These are phyloP conservation scores for Suillus discolor DNA, from an alignment of 768 basidiomycete genomes.

Conservation along the genomic window DNA sequence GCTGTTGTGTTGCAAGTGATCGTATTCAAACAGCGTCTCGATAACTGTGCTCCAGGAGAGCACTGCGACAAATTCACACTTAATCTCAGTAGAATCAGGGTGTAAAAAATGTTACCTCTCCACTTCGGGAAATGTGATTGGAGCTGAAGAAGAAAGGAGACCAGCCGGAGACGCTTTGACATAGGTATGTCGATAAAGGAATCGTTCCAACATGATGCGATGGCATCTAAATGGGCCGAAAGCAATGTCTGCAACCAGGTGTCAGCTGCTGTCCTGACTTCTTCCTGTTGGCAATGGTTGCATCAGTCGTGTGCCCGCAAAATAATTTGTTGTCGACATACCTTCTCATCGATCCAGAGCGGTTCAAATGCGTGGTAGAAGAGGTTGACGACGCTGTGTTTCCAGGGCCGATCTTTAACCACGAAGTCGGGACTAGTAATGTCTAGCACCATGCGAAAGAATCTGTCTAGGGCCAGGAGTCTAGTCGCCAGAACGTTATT, in stretches of 20 bases:
- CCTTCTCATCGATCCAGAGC: slow-evolving; percentile 66
- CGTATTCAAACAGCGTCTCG: slow-evolving; percentile 59
- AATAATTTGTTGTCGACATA: slow-evolving; percentile 28
- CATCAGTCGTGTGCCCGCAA: slow-evolving; percentile 6
- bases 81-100: background rate
- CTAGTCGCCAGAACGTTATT: slow-evolving; percentile 40
- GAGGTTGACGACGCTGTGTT: slow-evolving; percentile 57
- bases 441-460: slow-evolving; percentile 70
- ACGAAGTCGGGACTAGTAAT: slow-evolving; percentile 62
- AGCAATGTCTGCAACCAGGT: slow-evolving; percentile 62
- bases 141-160: slow-evolving; percentile 67
- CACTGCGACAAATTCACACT: slow-evolving; percentile 39
- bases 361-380: slow-evolving; percentile 63
- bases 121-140: slow-evolving; percentile 69
- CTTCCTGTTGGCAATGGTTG: slow-evolving; percentile 50
- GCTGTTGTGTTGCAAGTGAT: slow-evolving; percentile 42
- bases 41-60: slow-evolving; percentile 66
- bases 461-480: slow-evolving; percentile 27
- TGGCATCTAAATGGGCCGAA: slow-evolving; percentile 64
- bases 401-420: slow-evolving; percentile 70
- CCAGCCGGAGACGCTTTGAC: slow-evolving; percentile 56
- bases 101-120: slow-evolving; percentile 48
- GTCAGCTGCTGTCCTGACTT: slow-evolving; percentile 60
- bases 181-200: slow-evolving; percentile 56
- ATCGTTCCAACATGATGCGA: slow-evolving; percentile 71